Evolutionary conservation across 768 basidiomycete species (phyloP).

Genomic region (Rubroboletus satanas): DNA sequence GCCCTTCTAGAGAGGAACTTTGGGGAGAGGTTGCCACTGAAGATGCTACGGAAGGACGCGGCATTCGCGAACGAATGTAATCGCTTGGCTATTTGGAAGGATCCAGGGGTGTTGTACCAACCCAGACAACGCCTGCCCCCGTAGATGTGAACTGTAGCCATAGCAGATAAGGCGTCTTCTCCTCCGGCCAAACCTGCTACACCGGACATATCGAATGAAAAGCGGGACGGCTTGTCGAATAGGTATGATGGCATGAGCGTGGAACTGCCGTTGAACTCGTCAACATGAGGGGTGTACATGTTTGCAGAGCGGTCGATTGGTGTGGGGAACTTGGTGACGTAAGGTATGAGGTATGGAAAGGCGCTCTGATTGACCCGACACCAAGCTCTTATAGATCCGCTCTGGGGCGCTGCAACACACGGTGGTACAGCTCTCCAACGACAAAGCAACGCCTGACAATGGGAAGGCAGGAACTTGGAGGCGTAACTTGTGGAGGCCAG

Average conservation of each 20-base stretch:
- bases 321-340: background rate
- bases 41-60: background rate
- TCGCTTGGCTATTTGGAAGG: conserved; percentile 25
- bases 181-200: conserved; percentile 29
- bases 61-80: conserved; percentile 18
- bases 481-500: too few species aligned
- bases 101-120: conserved; percentile 35
- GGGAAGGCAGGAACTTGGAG: too few species aligned
- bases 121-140: conserved; percentile 27
- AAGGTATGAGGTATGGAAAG: too few species aligned
- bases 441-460: too few species aligned
- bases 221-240: conserved; percentile 1
- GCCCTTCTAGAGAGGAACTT: conserved; percentile 10
- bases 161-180: conserved; percentile 29
- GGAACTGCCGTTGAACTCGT: background rate
- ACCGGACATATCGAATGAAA: conserved; percentile 24
- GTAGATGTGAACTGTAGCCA: conserved; percentile 29
- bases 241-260: background rate
- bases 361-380: too few species aligned
- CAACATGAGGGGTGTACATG: conserved; percentile 2
- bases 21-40: background rate
- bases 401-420: too few species aligned
- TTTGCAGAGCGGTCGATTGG: background rate
- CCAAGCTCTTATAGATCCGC: too few species aligned
- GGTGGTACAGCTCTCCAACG: too few species aligned